A percentile compares a stretch with the other conserved stretches of the same genome.
Conservation (phyloP, 371 early-diverging fungal species). For the Conidiobolus incongruus region DNA sequence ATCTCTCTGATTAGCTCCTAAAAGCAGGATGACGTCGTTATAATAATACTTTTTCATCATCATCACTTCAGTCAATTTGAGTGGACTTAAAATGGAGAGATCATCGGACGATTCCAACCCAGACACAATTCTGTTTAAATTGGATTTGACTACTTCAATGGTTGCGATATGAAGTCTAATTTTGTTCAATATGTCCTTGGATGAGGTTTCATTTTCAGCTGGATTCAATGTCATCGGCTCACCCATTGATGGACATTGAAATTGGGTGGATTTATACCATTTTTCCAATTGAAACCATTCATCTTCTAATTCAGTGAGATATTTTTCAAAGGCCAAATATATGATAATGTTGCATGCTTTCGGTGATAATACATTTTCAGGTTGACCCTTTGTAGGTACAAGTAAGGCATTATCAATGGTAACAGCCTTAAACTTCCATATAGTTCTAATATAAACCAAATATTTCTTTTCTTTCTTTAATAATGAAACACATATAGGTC, state of each 20-base stretch:
- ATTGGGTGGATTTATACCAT: constrained; percentile 2
- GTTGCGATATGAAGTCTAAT: no score
- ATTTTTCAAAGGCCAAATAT: constrained; percentile 3
- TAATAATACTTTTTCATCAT: no score
- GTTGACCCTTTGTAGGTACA: not conserved
- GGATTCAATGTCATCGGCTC: not conserved
- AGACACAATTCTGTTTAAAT: no score
- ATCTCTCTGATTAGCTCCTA: no score
- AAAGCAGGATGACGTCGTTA: no score
- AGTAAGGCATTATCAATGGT: constrained; percentile 1
- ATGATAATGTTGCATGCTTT: constrained; percentile 1
- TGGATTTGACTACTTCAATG: no score
- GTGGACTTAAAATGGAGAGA: no score
- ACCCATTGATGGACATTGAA: not conserved
- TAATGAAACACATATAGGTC: constrained; percentile 3
- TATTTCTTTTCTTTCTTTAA: not conserved
- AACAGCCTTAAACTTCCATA: not conserved
- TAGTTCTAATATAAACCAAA: constrained; percentile 2
- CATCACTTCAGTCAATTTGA: no score
- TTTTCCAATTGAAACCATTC: not conserved
- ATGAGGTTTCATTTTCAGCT: no score
- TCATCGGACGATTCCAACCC: no score
- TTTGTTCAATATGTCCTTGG: no score
- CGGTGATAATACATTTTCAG: not conserved
- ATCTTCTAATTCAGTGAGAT: constrained; percentile 2